A percentile compares a stretch with the other conserved stretches of the same genome.
Evolutionary conservation across 495 filamentous ascomycete species (phyloP).

Genomic region (Xylaria curta): DNA sequence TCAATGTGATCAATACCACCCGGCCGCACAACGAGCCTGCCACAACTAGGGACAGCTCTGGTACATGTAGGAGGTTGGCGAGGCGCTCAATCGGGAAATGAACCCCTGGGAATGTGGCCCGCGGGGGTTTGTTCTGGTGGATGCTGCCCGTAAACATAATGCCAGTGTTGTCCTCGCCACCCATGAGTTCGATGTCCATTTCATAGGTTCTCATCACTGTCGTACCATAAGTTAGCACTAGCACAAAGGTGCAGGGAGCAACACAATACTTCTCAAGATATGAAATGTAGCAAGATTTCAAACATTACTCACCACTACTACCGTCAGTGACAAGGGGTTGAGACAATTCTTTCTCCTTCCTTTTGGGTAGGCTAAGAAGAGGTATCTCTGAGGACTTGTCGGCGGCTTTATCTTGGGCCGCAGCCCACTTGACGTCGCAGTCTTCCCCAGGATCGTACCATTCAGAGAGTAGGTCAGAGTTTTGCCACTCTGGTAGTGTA

Average conservation of each 20-base stretch:
- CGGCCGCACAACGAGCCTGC: slow-evolving; percentile 76
- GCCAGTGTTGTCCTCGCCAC: slow-evolving; percentile 46
- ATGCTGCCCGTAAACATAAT: slow-evolving; percentile 56
- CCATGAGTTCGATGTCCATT: slow-evolving; percentile 63
- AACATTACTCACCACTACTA: slow-evolving; percentile 20
- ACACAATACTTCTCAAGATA: background rate
- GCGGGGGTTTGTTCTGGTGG: slow-evolving; percentile 41
- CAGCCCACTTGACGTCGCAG: background rate
- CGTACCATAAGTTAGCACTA: background rate
- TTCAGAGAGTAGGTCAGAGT: background rate
- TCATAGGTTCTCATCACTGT: slow-evolving; percentile 64
- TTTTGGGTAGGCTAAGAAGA: background rate
- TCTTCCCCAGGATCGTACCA: slow-evolving; percentile 2
- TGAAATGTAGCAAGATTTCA: background rate
- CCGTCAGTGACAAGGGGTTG: background rate
- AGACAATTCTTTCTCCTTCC: background rate
- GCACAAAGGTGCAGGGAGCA: background rate
- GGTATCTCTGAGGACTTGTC: background rate
- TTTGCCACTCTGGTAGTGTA: background rate
- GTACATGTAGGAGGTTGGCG: slow-evolving; percentile 77
- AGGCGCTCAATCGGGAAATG: slow-evolving; percentile 66
- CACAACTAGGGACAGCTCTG: slow-evolving; percentile 78
- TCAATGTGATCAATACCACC: slow-evolving; percentile 75
- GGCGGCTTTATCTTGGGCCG: background rate
- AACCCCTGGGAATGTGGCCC: slow-evolving; percentile 39